Evolutionary conservation across 129 eudicot genomes (phyloP), one percentile per base, ranked within the genome.

Genomic region (Flaveria brownii): DNA sequence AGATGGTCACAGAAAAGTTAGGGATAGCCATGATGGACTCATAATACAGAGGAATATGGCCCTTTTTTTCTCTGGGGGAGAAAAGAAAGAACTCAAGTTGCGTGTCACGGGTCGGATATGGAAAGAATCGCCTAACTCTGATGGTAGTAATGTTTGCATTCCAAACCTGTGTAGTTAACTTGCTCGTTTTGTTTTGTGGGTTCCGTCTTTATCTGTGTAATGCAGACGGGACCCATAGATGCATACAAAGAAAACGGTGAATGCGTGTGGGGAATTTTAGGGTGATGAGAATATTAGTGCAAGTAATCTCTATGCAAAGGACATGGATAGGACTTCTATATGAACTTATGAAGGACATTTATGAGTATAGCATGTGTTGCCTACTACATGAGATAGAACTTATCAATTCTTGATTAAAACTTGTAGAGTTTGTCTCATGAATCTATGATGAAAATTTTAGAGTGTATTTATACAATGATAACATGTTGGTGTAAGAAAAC

Each of bases 1-100:
- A 72, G 97, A 92, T 47, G 84, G 96, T 54, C 97, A 92, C 85
- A 55, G 91, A 57, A 92, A 87, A 20, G 96, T 92, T 15, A 72
- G 97, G 72, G 97, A 92, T 68, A 92, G 97, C 72, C 90, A 87
- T 41, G 97, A 92, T n/a, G 97, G 97, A 14, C 91, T 92, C 30
- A 84, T 92, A 22, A 87, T 92, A 57, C 97, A 92, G 71, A 70
- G 97, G 16, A 92, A 92, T 46, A 92, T 92, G 96, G 97, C 96
- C 9, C 93, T 92, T 25, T 92, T 92, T 70, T 92, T 91, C 85
- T 91, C 97, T 0, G 97, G 97, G 4, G 97, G 96, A 11, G 97
- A 91, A 30, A 68, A 86, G 74, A 86, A 92, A 77, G 97, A 92
- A 68, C 86, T 89, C 45, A 89, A 92, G 84, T 83, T 92, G 77